Percentiles rank a stretch among this genome's conserved stretches.
phyloP scores from a whole-genome alignment of 2,329 filamentous ascomycete species.

The Fusarium albidum region DNA sequence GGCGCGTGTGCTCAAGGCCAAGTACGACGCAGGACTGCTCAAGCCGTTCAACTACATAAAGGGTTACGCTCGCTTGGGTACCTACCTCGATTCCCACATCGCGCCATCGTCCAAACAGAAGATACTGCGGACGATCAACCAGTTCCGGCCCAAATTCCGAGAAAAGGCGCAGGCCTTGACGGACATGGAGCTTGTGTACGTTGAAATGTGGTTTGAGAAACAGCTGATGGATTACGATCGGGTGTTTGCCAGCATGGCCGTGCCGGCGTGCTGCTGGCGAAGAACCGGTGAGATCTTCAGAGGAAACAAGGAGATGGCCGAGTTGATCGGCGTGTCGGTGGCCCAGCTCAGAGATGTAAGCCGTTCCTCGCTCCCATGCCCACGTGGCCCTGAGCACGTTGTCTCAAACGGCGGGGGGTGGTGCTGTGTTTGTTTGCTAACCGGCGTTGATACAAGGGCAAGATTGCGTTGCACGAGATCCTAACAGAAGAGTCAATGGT shows the following conservation, averaged over 20 bases:
- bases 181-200: conserved; percentile 91
- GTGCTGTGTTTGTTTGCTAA: conserved; percentile 21
- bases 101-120: conserved; percentile 84
- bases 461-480: conserved; percentile 94
- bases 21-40: conserved; percentile 93
- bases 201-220: conserved; percentile 99
- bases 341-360: conserved; percentile 89
- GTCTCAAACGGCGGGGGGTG: conserved; percentile 5
- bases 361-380: conserved; percentile 34
- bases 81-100: conserved; percentile 92
- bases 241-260: conserved; percentile 98
- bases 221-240: conserved; percentile 98
- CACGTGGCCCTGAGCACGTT: conserved; percentile 4
- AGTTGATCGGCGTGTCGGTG: conserved; percentile 91
- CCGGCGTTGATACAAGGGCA: conserved; percentile 68
- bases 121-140: conserved; percentile 89
- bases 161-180: conserved; percentile 93
- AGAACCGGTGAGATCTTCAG: conserved; percentile 96
- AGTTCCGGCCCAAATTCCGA: conserved; percentile 93
- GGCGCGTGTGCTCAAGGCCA: conserved; percentile 91
- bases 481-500: conserved; percentile 94
- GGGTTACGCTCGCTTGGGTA: conserved; percentile 87
- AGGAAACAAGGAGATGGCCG: conserved; percentile 98
- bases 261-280: conserved; percentile 96
- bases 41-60: conserved; percentile 99